Percentiles rank a stretch among this genome's conserved stretches.
phyloP scores from a whole-genome alignment of 1,139 yeast species.

The Cylindricascospora bacillispora region DNA sequence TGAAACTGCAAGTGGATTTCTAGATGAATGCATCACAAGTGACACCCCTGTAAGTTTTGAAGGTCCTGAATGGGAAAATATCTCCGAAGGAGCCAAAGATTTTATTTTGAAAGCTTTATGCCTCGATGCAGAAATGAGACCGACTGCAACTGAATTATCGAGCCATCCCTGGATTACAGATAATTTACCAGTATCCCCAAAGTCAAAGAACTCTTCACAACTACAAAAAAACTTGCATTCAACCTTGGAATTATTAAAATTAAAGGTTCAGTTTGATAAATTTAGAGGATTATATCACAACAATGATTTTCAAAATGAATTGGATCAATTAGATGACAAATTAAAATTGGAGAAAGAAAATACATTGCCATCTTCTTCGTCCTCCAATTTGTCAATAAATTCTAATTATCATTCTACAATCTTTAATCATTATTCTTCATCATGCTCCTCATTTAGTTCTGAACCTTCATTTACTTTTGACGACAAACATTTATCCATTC shows the following conservation, averaged over 20 bases:
- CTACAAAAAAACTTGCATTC: too few relatives aligned
- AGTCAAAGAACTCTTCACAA: too few relatives aligned
- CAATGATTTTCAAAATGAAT: conserved; percentile 36
- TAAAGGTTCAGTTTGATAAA: conserved; percentile 55
- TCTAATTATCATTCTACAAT: too few relatives aligned
- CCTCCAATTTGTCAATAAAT: background rate
- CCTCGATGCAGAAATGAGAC: conserved; percentile 50
- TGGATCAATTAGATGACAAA: conserved; percentile 3
- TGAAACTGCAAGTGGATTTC: conserved; percentile 68
- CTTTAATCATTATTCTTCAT: too few relatives aligned
- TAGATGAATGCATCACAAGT: conserved; percentile 66
- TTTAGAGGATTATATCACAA: conserved; percentile 36
- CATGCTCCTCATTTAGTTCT: too few relatives aligned
- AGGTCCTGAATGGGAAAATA: conserved; percentile 73
- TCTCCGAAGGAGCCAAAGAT: conserved; percentile 60
- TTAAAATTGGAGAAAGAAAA: background rate
- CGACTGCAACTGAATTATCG: conserved; percentile 52
- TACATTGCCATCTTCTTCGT: background rate
- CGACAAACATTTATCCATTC: background rate
- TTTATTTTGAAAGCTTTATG: conserved; percentile 59
- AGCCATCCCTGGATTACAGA: conserved; percentile 64
- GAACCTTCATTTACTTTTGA: background rate
- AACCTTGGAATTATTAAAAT: conserved; percentile 66
- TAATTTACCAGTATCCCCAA: conserved; percentile 68
- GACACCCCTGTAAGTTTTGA: conserved; percentile 59